Evolutionary conservation across 2,329 filamentous ascomycete genomes (phyloP), one percentile per base, ranked within the genome.

Genomic region (Ceratocystis cubensis): DNA sequence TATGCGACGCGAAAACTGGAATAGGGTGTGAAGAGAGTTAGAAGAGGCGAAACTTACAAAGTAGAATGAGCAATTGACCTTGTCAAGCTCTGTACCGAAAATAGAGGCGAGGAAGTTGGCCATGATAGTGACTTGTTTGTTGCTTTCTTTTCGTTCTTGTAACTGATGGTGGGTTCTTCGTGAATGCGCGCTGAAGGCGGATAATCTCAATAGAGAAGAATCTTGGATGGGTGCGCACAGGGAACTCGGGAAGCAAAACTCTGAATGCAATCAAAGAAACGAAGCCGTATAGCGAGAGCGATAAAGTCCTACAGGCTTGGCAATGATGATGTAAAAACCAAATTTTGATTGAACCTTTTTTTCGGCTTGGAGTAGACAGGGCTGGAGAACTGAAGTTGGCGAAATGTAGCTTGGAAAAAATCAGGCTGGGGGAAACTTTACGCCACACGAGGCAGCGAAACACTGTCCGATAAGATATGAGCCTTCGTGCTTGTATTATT

Each of bases 21-120:
- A 41, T 15, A 41, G 33, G 33, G 8, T 10, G 33, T 8, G 33
- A 44, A 25, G 30, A 41, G 15, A 46, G 41, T 2, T 13, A 48
- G 56, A 20, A 10, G 44, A 22, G 28, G 45, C n/a, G 25, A 20
- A 46, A 73, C 76, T 71, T 74, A 77, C 76, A 69, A 79, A 79
- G 86, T 99, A 99, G 85, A 99, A 99, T 67, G 89, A 94, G 84
- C 94, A 96, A 84, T 97, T 96, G 81, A 96, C 92, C 76, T 93
- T 99, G 86, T 99, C 94, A 78, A 97, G 94, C 83, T 99, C 94
- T 37, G 94, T 99, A 74, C 94, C 94, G 82, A 99, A 99, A 80
- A 99, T 99, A 75, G 91, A 96, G 74, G 94, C 94, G 76, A 99
- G 89, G 76, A 96, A 97, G 82, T 96, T 96, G 74, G 92, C 92